Base-by-base conservation (phyloP, 768 basidiomycete species). In the Mrakia gelida region DNA sequence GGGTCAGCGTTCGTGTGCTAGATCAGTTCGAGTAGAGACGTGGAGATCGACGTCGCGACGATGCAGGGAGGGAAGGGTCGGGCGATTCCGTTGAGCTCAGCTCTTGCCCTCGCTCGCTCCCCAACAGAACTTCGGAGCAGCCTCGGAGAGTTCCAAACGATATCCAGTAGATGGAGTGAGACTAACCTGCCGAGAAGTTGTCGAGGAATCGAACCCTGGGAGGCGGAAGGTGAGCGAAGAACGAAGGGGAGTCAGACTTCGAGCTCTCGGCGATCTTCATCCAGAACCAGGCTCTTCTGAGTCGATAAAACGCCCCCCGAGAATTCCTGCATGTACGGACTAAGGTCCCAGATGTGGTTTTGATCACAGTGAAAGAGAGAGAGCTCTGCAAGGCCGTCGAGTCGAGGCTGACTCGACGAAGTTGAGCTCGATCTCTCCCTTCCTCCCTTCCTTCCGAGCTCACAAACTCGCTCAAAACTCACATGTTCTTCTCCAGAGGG, bases 401-500 rank as follows among this genome's bases (percentile, higher is more conserved):
- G 49, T 16, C 21, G 16, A 52, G 1, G 18, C 16, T 21, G 49
- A 52, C 49, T 52, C 49, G 18, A 52, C 71, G 32, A 38, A 28
- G 41, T 28, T 28, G 71, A 72, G 49, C 52, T 56, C 26, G 28
- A 45, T 30, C 71, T 30, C 23, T 7, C 28, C 23, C 43, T 30
- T n/a, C 21, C 67, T 32, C n/a, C 65, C 43, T 52, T 30, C 49
- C n/a, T n/a, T 61, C 43, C 10, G 28, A n/a, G n/a, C 43, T 30
- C 63, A 23, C 21, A 23, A 43, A 67, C 11, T 41, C 34, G 49
- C 6, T 13, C 18, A 38, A 1, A 62, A 87, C 95, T 90, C 88
- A 98, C 97, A 98, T 95, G 83, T 98, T 98, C 87, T 95, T 92
- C 87, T 99, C 97, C 78, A 99, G 86, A 3, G 96, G 96, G 10